Evolutionary conservation across 441 rosid genomes (phyloP), one percentile per base, ranked within the genome.

Genomic region (Bruguiera hainesii): DNA sequence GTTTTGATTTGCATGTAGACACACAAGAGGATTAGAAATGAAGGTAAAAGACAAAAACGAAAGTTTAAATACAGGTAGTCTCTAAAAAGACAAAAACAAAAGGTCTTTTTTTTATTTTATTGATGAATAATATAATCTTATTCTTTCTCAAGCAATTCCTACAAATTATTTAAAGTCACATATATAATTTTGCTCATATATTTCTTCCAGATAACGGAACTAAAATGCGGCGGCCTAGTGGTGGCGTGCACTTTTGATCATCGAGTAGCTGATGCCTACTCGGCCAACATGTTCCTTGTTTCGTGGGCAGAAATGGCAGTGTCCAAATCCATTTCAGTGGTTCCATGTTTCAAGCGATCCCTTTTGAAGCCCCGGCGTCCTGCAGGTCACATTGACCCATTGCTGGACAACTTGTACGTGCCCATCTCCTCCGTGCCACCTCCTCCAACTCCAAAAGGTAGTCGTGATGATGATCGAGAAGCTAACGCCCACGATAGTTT

Each of bases 241-340:
- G 83, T 92, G 70, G 93, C 68, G 20, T 88, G 96, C 77, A 56
- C 91, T 19, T 92, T 90, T 50, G 98, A 92, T 72, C 98, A 92
- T 63, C 91, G 93, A 52, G 73, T 88, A n/a, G 84, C 96, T 1
- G 97, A 92, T 63, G 96, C 91, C 18, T 80, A 85, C 71, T 87
- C 98, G 3, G 69, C 78, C 74, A 88, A 90, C 74, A 83, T 88
- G 95, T 88, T 92, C 70, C 78, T 90, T 7, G 74, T 83, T 0
- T 84, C 93, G 0, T 92, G 96, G 98, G 85, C 95, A 6, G 88
- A 84, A 68, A 62, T 70, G 21, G 82, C 95, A 55, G 81, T 65
- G 30, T 81, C 80, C 1, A 77, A 70, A 25, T 78, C 81, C 28
- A 56, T 76, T 18, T 79, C 89, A n/a, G 30, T 62, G 35, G 52